Base-by-base conservation (phyloP, 805 yeast genomes). In the Teunomyces funiuensis region DNA sequence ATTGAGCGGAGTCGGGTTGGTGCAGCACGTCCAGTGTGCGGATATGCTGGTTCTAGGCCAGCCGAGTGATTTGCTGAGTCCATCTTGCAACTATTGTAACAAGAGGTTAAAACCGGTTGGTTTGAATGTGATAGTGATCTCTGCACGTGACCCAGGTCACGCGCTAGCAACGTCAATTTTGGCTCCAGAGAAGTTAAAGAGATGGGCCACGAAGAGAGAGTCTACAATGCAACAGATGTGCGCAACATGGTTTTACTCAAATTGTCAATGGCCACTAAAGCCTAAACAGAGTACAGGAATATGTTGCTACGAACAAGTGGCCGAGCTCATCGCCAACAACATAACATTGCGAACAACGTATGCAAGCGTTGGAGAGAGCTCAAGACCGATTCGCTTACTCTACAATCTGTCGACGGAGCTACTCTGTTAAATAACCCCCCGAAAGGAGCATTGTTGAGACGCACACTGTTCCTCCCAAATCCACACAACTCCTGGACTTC, bases 191-290 rank as follows among this genome's bases (percentile, higher is more conserved):
- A 30, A 6, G 22, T 5, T 11, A 9, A 17, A 5, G 18, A 3
- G 5, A 31, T 16, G 18, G 11, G 11, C 19, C 2, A 7, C 11
- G 4, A 18, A 11, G 19, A n/a, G 13, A 10, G 9, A 13, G 9
- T 13, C 30, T 25, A 36, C 37, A 34, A 3, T 19, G 8, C 22
- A 18, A 20, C 26, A 4, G 10, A 82, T 91, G 97, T 91, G 65
- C 73, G 95, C 97, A 82, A 88, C 95, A 91, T 90, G 98, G 98
- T 90, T 90, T 87, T 87, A 89, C 98, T 91, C 97, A 87, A 88
- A 82, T 93, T 96, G 84, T 83, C 80, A 91, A 76, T 58, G 81
- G 95, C 82, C 93, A 71, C 78, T 60, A 74, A 85, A 81, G 84
- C 86, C 80, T 85, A 76, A 96, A 95, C 84, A 90, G 91, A 81